Conservation (phyloP, 148 eudicot genomes). For the Camellia sinensis region DNA sequence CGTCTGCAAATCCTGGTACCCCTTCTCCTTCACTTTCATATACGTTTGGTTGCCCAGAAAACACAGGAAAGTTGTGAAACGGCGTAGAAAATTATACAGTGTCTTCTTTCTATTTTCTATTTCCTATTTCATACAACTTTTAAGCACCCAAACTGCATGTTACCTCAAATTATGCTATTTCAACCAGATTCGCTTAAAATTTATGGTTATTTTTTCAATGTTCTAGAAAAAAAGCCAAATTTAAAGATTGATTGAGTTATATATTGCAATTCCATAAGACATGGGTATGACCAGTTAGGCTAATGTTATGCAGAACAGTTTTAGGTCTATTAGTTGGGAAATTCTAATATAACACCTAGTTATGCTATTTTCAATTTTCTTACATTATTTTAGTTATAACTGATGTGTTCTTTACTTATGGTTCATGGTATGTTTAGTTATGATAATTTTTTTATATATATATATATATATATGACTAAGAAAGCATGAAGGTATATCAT, state of each 20-base stretch:
- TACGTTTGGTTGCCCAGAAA: not conserved
- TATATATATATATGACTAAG: too few species aligned
- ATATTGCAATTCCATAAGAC: not conserved
- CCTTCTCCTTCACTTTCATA: not conserved
- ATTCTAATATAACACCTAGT: too few species aligned
- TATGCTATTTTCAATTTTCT: not conserved
- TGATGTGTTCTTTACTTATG: too few species aligned
- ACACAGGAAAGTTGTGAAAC: not conserved
- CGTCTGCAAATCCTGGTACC: slow-evolving; percentile 78
- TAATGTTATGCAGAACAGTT: not conserved
- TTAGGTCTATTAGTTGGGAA: too few species aligned
- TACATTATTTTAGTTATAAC: too few species aligned
- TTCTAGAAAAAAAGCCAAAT: not conserved
- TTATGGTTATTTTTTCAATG: not conserved
- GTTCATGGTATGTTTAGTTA: too few species aligned
- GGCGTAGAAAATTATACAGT: not conserved
- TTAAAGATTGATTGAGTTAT: not conserved
- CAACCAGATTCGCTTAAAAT: not conserved
- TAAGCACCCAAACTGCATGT: not conserved
- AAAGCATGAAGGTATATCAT: too few species aligned
- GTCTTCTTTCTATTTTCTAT: not conserved
- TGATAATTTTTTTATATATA: too few species aligned
- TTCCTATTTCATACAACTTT: not conserved
- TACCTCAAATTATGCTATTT: not conserved
- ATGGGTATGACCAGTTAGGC: not conserved